Evolutionary conservation across 768 basidiomycete genomes (phyloP).

Genomic region (Kwoniella mangroviensis): DNA sequence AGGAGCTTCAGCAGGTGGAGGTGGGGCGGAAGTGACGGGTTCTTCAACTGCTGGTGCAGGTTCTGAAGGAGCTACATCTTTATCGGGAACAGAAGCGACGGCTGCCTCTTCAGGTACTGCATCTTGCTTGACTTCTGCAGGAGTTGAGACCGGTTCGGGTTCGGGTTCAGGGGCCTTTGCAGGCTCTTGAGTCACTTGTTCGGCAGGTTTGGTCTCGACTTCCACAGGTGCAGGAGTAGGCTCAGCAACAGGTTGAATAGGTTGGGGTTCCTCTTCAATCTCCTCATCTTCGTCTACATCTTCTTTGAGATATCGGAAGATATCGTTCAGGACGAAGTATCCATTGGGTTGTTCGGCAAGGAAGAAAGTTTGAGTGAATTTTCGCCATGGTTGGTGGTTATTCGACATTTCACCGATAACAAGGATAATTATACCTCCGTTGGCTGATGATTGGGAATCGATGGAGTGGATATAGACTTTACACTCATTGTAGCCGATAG

Average conservation of each 20-base stretch:
- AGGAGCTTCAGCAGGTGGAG: slow-evolving; percentile 22
- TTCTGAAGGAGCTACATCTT: slow-evolving; percentile 44
- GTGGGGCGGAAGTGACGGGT: slow-evolving; percentile 37
- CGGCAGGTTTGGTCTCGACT: slow-evolving; percentile 12
- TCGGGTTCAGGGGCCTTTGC: slow-evolving; percentile 28
- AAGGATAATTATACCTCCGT: slow-evolving; percentile 96
- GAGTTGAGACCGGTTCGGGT: slow-evolving; percentile 56
- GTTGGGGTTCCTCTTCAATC: slow-evolving; percentile 58
- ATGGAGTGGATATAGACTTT: slow-evolving; percentile 99
- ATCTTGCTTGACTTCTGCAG: slow-evolving; percentile 57
- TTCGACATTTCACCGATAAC: slow-evolving; percentile 99
- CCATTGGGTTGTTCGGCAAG: slow-evolving; percentile 98
- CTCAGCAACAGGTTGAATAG: slow-evolving; percentile 18
- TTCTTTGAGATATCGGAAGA: slow-evolving; percentile 99
- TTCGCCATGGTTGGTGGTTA: slow-evolving; percentile 86
- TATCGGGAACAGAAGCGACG: slow-evolving; percentile 46
- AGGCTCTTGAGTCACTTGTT: slow-evolving; percentile 23
- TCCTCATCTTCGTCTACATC: slow-evolving; percentile 83
- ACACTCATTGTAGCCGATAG: slow-evolving; percentile 92
- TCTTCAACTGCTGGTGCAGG: slow-evolving; percentile 53
- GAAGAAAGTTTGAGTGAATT: slow-evolving; percentile 99
- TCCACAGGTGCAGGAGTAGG: slow-evolving; percentile 22
- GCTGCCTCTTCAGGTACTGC: slow-evolving; percentile 44
- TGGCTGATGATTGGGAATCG: slow-evolving; percentile 92
- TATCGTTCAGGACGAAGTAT: slow-evolving; percentile 99